A percentile compares a stretch with the other conserved stretches of the same genome.
Evolutionary conservation across 257 asterid species (phyloP).

Genomic region (Solanum ossicruentum): DNA sequence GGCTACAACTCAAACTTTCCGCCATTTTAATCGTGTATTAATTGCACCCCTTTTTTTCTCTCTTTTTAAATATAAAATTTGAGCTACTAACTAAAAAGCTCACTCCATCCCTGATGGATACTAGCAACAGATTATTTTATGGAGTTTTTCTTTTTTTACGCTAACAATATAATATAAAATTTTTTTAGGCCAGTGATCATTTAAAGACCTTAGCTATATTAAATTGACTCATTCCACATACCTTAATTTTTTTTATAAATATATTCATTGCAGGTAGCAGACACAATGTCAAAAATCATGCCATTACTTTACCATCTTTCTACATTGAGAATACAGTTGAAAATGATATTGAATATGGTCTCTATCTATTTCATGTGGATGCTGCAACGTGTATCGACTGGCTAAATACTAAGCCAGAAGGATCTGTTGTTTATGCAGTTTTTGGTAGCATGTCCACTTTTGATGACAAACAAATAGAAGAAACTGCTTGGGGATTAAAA

Average conservation of each 20-base stretch:
- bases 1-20: no score
- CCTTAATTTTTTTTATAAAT: background rate
- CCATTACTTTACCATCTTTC: constrained; percentile 49
- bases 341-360: constrained; percentile 33
- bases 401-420: constrained; percentile 40
- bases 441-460: constrained; percentile 68
- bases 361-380: constrained; percentile 36
- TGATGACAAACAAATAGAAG: constrained; percentile 36
- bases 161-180: no score
- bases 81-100: no score
- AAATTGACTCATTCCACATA: no score
- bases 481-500: constrained; percentile 38
- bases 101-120: no score
- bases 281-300: constrained; percentile 30
- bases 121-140: no score
- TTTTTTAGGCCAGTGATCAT: no score
- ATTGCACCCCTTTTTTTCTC: no score
- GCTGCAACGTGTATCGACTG: constrained; percentile 22
- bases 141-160: no score
- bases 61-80: no score
- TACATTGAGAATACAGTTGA: constrained; percentile 43
- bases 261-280: constrained; percentile 24
- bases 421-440: constrained; percentile 57
- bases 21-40: no score
- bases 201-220: no score